Evolutionary conservation across 306 rosid species (phyloP).

Genomic region (Cicer bijugum): DNA sequence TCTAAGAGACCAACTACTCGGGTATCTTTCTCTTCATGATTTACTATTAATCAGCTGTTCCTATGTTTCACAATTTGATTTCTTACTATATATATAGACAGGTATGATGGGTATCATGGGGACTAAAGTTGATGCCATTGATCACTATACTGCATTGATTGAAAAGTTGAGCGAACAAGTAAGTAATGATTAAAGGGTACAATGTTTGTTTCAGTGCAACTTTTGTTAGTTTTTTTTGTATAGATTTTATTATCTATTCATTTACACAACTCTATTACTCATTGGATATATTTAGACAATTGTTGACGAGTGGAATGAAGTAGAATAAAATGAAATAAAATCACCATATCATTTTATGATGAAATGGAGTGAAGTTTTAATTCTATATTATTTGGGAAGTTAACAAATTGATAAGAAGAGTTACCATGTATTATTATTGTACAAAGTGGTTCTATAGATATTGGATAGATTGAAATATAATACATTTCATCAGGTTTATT

Average conservation of each 20-base stretch:
- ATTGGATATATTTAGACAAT: background rate
- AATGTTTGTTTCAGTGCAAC: background rate
- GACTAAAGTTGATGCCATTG: constrained; percentile 70
- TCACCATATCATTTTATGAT: constrained; percentile 1
- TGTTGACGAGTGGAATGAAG: background rate
- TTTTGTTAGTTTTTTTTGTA: background rate
- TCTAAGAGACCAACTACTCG: constrained; percentile 65
- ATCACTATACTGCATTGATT: constrained; percentile 56
- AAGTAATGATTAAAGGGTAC: constrained; percentile 47
- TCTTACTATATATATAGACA: constrained; percentile 67
- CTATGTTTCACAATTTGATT: constrained; percentile 49
- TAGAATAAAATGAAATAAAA: background rate
- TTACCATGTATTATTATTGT: background rate
- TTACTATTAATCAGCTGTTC: background rate
- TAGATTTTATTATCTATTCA: constrained; percentile 13
- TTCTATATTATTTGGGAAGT: background rate
- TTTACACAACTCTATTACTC: background rate
- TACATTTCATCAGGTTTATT: constrained; percentile 5
- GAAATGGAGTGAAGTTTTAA: background rate
- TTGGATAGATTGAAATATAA: background rate
- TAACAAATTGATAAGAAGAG: constrained; percentile 6
- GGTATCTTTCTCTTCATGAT: constrained; percentile 63
- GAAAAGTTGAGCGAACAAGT: constrained; percentile 59
- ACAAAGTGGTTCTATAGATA: background rate
- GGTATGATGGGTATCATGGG: constrained; percentile 76